Conservation (phyloP, 2,329 filamentous ascomycete genomes). For the Grosmannia clavigera region DNA sequence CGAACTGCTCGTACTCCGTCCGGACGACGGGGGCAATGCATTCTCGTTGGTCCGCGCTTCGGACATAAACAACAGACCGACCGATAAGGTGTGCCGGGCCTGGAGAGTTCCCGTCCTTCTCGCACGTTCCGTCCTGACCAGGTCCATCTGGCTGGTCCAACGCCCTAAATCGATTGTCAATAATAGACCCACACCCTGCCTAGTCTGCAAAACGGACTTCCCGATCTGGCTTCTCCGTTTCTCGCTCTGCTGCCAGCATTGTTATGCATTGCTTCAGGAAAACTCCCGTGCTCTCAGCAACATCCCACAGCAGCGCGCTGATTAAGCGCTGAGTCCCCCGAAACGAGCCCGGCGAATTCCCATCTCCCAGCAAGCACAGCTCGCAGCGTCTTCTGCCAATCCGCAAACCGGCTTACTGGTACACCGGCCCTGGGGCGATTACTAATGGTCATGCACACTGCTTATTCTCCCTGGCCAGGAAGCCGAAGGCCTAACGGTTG, state of each 20-base stretch:
- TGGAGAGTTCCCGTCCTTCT: slow-evolving; percentile 1
- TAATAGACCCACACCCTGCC: background rate
- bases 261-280: too few species aligned
- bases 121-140: background rate
- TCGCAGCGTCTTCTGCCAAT: background rate
- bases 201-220: background rate
- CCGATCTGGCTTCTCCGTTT: background rate
- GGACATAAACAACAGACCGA: slow-evolving; percentile 10
- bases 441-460: background rate
- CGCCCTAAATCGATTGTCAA: background rate
- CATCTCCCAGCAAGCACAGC: background rate
- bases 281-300: too few species aligned
- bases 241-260: background rate
- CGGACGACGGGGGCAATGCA: background rate
- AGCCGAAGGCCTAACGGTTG: background rate
- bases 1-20: too few species aligned
- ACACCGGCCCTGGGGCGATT: background rate
- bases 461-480: background rate
- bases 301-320: background rate
- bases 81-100: slow-evolving; percentile 4
- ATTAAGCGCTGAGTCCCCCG: background rate
- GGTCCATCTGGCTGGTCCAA: background rate
- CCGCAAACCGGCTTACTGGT: background rate
- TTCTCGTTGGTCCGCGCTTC: slow-evolving; percentile 8
- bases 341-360: background rate